Evolutionary conservation across 768 basidiomycete genomes (phyloP), one percentile per base, ranked within the genome.

Genomic region (Mycena olivaceomarginata): DNA sequence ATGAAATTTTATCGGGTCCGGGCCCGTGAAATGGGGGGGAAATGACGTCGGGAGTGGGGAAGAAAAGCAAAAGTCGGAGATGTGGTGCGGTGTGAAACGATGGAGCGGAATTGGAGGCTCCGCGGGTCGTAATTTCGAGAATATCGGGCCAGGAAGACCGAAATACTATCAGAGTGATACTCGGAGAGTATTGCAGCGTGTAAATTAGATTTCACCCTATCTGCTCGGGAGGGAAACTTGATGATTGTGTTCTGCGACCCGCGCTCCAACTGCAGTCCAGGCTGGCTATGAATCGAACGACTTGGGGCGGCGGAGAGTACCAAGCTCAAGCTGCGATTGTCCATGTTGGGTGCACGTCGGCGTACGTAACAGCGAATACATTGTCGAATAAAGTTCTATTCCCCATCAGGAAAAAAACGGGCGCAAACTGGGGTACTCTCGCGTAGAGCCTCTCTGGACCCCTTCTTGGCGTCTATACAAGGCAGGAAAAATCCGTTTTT

Each of bases 381-480:
- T 73, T 79, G 78, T 79, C 78, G 71, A 9, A 48, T 78, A 78
- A 16, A 69, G 77, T 78, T 78, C n/a, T 53, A 53, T 75, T 65
- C 62, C 56, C 12, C 39, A 39, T 73, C 25, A 57, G 56, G 56
- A 31, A 57, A 57, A 57, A 11, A 7, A 31, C 25, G 59, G 12
- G 13, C 12, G n/a, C 12, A 6, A 15, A 4, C 0, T 7, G 18
- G 25, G 39, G 53, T 9, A 31, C 31, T 31, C 31, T 31, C 31
- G 31, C 31, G 31, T 31, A 31, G 31, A 31, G 4, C 4, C 31
- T 31, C 31, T 31, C 4, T 2, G 31, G 31, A 4, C 31, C 4
- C 31, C 4, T 31, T 31, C 31, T 31, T 31, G 31, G 3, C 31
- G 31, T 31, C 4, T 31, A 31, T 31, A 31, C 31, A 31, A 31